phyloP scores from a whole-genome alignment of 352 stramenopile species.

The Phytopythium ostracodes region DNA sequence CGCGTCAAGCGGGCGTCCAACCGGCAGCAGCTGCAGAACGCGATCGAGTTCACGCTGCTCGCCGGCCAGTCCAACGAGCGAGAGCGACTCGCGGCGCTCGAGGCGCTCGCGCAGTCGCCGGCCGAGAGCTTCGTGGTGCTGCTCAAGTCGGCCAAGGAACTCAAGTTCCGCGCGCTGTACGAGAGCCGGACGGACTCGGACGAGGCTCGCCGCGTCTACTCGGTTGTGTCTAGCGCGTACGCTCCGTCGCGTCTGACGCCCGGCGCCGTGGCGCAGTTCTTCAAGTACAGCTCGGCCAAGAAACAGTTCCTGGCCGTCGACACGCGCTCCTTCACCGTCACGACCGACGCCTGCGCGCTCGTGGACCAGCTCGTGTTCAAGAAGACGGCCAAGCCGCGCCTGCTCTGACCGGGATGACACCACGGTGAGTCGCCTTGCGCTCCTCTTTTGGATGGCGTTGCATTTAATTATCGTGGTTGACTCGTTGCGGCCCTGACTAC shows the following conservation, averaged over 20 bases:
- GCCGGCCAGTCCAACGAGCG: constrained; percentile 58
- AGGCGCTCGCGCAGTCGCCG: constrained; percentile 33
- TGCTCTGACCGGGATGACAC: neutral
- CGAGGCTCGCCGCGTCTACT: constrained; percentile 37
- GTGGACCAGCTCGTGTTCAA: constrained; percentile 50
- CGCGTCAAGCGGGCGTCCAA: constrained; percentile 51
- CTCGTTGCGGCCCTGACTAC: neutral
- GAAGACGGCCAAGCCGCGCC: constrained; percentile 23
- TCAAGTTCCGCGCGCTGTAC: constrained; percentile 76
- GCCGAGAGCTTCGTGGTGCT: constrained; percentile 76
- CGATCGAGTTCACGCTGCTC: constrained; percentile 73
- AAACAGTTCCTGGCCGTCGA: constrained; percentile 70
- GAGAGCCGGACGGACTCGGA: constrained; percentile 49
- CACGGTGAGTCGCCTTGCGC: neutral
- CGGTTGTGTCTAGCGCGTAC: constrained; percentile 25
- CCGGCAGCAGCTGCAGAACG: constrained; percentile 71
- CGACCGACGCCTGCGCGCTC: constrained; percentile 69
- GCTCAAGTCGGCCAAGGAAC: constrained; percentile 65
- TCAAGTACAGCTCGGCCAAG: constrained; percentile 83
- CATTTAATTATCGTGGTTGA: neutral
- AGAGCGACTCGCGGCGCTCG: constrained; percentile 40
- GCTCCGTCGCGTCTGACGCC: constrained; percentile 20
- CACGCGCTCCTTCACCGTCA: constrained; percentile 65
- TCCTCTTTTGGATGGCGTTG: neutral
- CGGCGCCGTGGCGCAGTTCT: constrained; percentile 62